These are phyloP conservation scores for Nemophila menziesii DNA, from an alignment of 257 asterid genomes.

Conservation along the genomic window DNA sequence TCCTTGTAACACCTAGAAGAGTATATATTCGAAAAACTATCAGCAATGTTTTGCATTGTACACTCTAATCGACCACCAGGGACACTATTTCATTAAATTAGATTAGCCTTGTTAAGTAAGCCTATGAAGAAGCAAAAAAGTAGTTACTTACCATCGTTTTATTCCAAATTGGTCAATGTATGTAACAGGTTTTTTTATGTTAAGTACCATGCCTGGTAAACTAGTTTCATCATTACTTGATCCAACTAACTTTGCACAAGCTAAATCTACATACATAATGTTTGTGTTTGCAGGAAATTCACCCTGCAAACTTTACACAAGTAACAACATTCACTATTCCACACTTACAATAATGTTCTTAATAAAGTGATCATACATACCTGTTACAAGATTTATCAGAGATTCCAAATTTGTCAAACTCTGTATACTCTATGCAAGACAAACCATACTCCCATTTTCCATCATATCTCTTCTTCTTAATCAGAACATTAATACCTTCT, in stretches of 20 bases:
- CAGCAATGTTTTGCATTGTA: constrained; percentile 98
- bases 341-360: no score
- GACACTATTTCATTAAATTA: constrained; percentile 32
- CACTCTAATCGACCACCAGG: constrained; percentile 96
- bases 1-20: constrained; percentile 60
- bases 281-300: constrained; percentile 96
- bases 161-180: constrained; percentile 78
- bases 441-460: constrained; percentile 91
- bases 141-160: constrained; percentile 50
- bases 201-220: constrained; percentile 94
- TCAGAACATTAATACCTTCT: constrained; percentile 90
- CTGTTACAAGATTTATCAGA: constrained; percentile 32
- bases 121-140: not conserved
- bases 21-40: constrained; percentile 48
- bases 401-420: constrained; percentile 85
- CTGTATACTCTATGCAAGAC: constrained; percentile 94
- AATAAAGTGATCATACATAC: constrained; percentile 24
- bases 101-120: not conserved
- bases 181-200: constrained; percentile 65
- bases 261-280: constrained; percentile 83
- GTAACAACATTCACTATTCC: constrained; percentile 21
- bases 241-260: constrained; percentile 73
- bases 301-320: constrained; percentile 61
- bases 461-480: constrained; percentile 67
- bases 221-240: constrained; percentile 57